Conservation (phyloP, 306 rosid species). For the Cucurbita pepo region DNA sequence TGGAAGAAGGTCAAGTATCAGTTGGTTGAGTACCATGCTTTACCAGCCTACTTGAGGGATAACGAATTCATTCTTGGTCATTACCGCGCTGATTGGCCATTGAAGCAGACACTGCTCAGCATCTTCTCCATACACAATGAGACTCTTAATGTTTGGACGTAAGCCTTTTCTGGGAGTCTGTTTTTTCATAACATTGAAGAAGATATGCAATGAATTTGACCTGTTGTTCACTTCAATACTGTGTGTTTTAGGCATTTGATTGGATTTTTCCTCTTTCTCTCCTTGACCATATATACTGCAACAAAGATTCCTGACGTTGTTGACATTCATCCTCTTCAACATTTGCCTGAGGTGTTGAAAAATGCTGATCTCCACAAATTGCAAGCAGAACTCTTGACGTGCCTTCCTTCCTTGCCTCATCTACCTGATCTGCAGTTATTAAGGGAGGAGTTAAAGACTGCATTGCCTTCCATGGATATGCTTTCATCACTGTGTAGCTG, state of each 20-base stretch:
- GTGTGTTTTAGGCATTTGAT: conserved; percentile 69
- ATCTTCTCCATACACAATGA: conserved; percentile 82
- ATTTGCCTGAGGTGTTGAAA: conserved; percentile 52
- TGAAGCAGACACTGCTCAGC: conserved; percentile 73
- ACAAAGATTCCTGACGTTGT: conserved; percentile 60
- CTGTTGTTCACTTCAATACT: neutral
- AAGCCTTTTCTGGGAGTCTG: conserved; percentile 13
- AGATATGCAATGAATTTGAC: no score
- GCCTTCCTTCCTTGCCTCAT: conserved; percentile 65
- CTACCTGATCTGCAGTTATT: conserved; percentile 54
- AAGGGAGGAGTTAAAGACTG: conserved; percentile 36
- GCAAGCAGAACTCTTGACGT: conserved; percentile 48
- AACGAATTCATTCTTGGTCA: conserved; percentile 71
- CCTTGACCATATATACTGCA: conserved; percentile 86
- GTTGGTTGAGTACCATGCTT: conserved; percentile 74
- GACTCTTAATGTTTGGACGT: conserved; percentile 98
- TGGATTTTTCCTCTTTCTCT: conserved; percentile 82
- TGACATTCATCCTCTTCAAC: conserved; percentile 57
- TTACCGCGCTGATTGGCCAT: conserved; percentile 83
- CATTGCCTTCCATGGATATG: conserved; percentile 36
- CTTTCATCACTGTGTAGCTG: conserved; percentile 53
- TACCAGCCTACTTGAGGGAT: conserved; percentile 78
- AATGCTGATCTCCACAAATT: conserved; percentile 65
- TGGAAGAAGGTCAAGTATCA: conserved; percentile 94
- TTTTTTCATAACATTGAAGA: neutral